Evolutionary conservation across 768 basidiomycete genomes (phyloP).

Genomic region (Tulasnella sp.): DNA sequence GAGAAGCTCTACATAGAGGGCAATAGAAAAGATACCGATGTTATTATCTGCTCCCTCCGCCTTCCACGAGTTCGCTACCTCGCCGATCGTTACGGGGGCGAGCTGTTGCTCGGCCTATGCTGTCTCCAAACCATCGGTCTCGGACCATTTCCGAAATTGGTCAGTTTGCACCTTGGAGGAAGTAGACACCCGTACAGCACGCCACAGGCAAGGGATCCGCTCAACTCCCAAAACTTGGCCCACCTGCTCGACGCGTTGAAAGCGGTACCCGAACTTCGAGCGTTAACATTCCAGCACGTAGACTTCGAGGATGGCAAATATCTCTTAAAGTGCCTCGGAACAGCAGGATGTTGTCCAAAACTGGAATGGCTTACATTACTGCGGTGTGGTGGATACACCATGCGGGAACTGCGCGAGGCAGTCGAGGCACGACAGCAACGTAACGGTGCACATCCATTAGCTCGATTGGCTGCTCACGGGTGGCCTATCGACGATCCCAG

Average conservation of each 20-base stretch:
- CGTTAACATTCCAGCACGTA: background rate
- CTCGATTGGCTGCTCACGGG: no score
- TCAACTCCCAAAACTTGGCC: background rate
- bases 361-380: background rate
- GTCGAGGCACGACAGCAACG: background rate
- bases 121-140: background rate
- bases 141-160: background rate
- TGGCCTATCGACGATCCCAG: no score
- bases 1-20: background rate
- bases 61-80: background rate
- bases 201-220: background rate
- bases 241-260: background rate
- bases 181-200: background rate
- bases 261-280: background rate
- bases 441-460: no score
- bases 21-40: background rate
- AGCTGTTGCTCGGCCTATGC: background rate
- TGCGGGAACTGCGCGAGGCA: background rate
- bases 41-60: background rate
- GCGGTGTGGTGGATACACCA: background rate
- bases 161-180: background rate
- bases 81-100: background rate
- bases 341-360: background rate
- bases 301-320: background rate
- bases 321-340: background rate